These are phyloP conservation scores for Phytophthora cryptogea DNA, from an alignment of 352 stramenopile species.

Conservation along the genomic window DNA sequence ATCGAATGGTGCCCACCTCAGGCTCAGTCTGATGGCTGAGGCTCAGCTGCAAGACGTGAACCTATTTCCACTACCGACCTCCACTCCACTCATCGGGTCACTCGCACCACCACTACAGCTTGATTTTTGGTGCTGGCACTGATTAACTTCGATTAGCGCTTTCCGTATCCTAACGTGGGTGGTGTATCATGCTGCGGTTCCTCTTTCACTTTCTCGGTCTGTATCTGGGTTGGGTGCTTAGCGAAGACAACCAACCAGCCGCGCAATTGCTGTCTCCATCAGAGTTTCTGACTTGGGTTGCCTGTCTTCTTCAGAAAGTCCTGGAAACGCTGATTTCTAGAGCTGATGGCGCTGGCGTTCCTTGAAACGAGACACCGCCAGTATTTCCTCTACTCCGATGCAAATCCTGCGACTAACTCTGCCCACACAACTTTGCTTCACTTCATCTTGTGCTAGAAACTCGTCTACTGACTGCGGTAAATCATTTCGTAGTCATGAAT, in stretches of 20 bases:
- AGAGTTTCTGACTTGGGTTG: too few species aligned
- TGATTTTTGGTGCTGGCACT: too few species aligned
- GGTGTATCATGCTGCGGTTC: too few species aligned
- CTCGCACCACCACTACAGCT: too few species aligned
- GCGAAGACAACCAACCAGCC: too few species aligned
- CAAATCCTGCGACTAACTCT: neutral
- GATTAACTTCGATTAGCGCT: neutral
- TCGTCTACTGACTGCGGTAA: conserved; percentile 11
- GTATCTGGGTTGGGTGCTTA: too few species aligned
- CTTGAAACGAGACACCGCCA: neutral
- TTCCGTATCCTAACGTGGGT: neutral
- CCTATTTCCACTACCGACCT: conserved; percentile 2
- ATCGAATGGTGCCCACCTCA: neutral
- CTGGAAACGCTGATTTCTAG: too few species aligned
- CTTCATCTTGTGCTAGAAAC: conserved; percentile 13
- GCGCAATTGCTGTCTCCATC: too few species aligned
- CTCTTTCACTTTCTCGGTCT: too few species aligned
- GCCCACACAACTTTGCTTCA: neutral
- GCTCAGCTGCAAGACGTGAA: conserved; percentile 8
- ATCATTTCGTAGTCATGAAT: neutral
- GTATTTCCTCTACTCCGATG: conserved; percentile 3
- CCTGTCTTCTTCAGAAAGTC: too few species aligned
- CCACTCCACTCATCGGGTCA: too few species aligned
- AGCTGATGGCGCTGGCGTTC: neutral
- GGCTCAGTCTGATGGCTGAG: neutral